A percentile compares a stretch with the other conserved stretches of the same genome.
Evolutionary conservation across 2,329 filamentous ascomycete genomes (phyloP).

Genomic region (Alternaria viburni): DNA sequence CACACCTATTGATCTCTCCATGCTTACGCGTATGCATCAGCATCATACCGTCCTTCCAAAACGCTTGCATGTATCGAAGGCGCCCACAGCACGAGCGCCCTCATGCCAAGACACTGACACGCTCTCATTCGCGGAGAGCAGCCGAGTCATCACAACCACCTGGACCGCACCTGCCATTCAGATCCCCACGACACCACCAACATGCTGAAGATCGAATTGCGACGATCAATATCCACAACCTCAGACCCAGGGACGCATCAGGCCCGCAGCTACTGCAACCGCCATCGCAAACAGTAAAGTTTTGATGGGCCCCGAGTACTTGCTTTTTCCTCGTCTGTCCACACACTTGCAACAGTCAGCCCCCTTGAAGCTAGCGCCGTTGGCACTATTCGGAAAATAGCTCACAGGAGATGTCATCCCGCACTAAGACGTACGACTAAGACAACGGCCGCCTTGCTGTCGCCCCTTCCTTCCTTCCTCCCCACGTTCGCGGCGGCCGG

Average conservation of each 20-base stretch:
- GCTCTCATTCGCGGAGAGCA: not conserved
- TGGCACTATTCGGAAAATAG: not conserved
- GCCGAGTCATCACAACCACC: not conserved
- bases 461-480: not conserved
- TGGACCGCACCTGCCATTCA: not conserved
- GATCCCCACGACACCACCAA: not conserved
- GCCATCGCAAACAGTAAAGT: not conserved
- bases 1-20: not conserved
- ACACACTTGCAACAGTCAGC: not conserved
- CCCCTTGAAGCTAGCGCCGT: not conserved
- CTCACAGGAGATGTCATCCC: not conserved
- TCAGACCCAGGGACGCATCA: not conserved
- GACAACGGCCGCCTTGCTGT: not conserved
- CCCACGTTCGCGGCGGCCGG: not conserved
- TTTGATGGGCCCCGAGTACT: not conserved
- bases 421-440: not conserved
- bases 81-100: not conserved
- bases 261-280: not conserved
- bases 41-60: not conserved
- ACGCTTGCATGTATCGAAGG: not conserved
- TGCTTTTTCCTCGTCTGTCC: not conserved
- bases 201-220: not conserved
- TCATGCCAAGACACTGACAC: not conserved
- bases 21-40: not conserved
- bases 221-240: not conserved